Conservation (phyloP, 208 protist genomes). For the Strigomonas galati region DNA sequence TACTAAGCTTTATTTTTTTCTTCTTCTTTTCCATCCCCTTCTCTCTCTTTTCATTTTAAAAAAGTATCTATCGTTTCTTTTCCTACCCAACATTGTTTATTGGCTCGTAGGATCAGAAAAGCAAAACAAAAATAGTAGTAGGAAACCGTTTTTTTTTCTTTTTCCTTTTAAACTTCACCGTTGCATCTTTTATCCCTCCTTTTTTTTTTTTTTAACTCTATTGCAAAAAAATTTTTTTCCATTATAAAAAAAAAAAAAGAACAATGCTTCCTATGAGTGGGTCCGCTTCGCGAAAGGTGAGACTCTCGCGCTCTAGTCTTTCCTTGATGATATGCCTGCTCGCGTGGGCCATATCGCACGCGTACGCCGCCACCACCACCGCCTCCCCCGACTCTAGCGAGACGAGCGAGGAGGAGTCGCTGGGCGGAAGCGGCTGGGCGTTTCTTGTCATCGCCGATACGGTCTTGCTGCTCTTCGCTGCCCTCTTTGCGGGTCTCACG, state of each 20-base stretch:
- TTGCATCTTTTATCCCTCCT: constrained; percentile 7
- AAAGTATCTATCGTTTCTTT: too few relatives aligned
- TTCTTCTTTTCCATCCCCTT: constrained; percentile 6
- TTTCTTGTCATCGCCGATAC: constrained; percentile 77
- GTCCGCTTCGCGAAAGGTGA: too few relatives aligned
- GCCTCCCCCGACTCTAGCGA: background rate
- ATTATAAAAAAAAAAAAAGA: background rate
- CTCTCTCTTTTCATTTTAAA: background rate
- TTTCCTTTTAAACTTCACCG: constrained; percentile 16
- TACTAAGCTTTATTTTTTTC: background rate
- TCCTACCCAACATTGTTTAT: background rate
- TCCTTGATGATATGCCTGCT: background rate
- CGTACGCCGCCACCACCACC: background rate
- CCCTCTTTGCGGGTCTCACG: constrained; percentile 95
- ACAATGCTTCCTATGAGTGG: too few relatives aligned
- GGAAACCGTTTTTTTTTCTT: constrained; percentile 13
- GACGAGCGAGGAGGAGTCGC: constrained; percentile 14
- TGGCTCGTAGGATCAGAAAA: background rate
- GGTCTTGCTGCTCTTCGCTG: constrained; percentile 90
- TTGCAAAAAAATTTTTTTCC: background rate
- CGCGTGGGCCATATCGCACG: background rate
- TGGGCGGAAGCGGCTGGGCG: constrained; percentile 48
- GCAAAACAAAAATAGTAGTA: background rate
- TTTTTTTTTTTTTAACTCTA: constrained; percentile 5
- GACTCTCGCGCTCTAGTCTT: background rate